Base-by-base conservation (phyloP, 495 filamentous ascomycete genomes). In the Penicillium canescens region DNA sequence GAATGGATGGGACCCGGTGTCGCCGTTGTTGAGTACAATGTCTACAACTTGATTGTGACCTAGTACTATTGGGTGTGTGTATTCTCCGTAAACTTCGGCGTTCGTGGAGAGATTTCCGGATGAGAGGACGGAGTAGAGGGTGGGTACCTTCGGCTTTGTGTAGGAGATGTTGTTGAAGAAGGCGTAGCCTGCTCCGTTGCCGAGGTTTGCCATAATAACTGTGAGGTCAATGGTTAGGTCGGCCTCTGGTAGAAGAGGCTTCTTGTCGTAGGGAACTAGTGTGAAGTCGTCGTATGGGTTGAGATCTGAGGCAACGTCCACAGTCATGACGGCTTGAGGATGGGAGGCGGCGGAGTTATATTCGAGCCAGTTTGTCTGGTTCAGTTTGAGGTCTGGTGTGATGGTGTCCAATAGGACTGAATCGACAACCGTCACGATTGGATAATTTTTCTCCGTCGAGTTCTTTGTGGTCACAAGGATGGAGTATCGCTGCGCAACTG, bases 161-260 rank as follows among this genome's bases (percentile, higher is more conserved):
- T 92, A 96, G 40, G 86, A 86, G 40, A 90, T 84, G 63, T 87
- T 82, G 63, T 94, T 90, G 71, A 96, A 85, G 68, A 92, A 89
- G 49, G 89, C 88, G 77, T 76, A 76, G 34, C 56, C 57, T 0
- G 59, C 53, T 12, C 73, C 71, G 31, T 69, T 46, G 18, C 46
- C 60, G 24, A 76, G 63, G 46, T 69, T 86, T 76, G 62, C 82
- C 78, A 72, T 85, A 66, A 26, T 78, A 4, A 67, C 64, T 28
- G 62, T 66, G 3, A 75, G 33, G 3, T 61, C 42, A 37, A 74
- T 70, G 14, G 59, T 67, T 36, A 56, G 37, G 42, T 65, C 64
- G n/a, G 63, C 58, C 11, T 60, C 59, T 38, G 54, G 59, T 8
- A 73, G 65, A 0, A 46, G 26, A 3, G 35, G 46, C n/a, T 48